phyloP scores from a whole-genome alignment of 164 flowering plant genomes.

The Vitis rotundifolia region DNA sequence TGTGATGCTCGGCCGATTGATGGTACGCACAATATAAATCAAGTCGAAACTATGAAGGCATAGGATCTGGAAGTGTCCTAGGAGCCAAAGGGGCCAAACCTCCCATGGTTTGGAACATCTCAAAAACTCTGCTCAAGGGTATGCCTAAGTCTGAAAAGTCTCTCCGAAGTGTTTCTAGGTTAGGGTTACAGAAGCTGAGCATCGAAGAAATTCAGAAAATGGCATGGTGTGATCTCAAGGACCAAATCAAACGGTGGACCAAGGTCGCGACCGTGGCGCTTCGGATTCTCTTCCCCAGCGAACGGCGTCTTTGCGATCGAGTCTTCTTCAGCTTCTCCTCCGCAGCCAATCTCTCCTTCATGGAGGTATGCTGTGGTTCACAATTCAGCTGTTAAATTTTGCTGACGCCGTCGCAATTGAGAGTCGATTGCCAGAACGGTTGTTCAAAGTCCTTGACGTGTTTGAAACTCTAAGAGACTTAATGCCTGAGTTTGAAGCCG shows the following conservation, averaged over 20 bases:
- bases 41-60: too few species aligned
- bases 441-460: constrained; percentile 76
- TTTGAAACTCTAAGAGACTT: constrained; percentile 80
- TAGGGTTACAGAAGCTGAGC: constrained; percentile 77
- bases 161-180: constrained; percentile 65
- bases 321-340: constrained; percentile 64
- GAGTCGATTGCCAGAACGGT: constrained; percentile 72
- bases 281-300: constrained; percentile 78
- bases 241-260: constrained; percentile 77
- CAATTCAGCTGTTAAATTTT: constrained; percentile 75
- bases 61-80: too few species aligned
- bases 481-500: constrained; percentile 71
- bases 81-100: too few species aligned
- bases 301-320: constrained; percentile 78
- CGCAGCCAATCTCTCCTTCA: constrained; percentile 71
- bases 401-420: constrained; percentile 81
- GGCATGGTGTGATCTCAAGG: constrained; percentile 77
- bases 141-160: too few species aligned
- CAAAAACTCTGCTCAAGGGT: too few species aligned
- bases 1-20: too few species aligned
- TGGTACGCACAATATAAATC: too few species aligned
- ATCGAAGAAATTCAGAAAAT: constrained; percentile 71
- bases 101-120: too few species aligned
- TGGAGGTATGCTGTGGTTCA: constrained; percentile 84
- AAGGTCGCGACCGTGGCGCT: constrained; percentile 59